Evolutionary conservation across 345 rosid species (phyloP).

Genomic region (Fremontodendron californicum): DNA sequence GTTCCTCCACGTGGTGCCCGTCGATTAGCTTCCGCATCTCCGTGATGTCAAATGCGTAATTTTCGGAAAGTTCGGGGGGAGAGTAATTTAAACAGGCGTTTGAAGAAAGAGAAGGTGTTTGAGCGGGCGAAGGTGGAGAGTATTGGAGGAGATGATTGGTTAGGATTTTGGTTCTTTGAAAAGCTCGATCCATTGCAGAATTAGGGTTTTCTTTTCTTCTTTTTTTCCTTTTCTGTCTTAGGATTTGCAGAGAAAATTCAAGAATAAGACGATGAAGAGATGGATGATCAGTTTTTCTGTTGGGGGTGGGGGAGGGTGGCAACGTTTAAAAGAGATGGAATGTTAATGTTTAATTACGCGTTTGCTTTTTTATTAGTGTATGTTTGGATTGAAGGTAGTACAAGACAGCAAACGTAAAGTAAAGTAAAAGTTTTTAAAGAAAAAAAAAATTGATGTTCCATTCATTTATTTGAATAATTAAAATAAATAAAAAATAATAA

Average conservation of each 20-base stretch:
- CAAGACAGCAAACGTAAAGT: no score
- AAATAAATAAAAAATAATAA: no score
- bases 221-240: neutral
- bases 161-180: conserved; percentile 48
- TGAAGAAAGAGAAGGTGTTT: conserved; percentile 20
- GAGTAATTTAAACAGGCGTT: conserved; percentile 55
- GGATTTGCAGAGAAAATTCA: neutral
- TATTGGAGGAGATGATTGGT: conserved; percentile 50
- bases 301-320: no score
- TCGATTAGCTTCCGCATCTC: conserved; percentile 73
- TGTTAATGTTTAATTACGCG: no score
- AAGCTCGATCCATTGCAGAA: conserved; percentile 42
- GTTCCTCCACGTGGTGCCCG: conserved; percentile 60
- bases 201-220: neutral
- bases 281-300: neutral
- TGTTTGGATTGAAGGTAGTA: no score
- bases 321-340: no score
- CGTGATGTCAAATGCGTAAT: conserved; percentile 41
- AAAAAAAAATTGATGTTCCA: no score
- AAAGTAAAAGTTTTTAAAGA: no score
- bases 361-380: no score
- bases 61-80: conserved; percentile 67
- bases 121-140: neutral
- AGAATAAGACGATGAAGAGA: neutral
- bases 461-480: no score